Base-by-base conservation (phyloP, 305 asterid genomes). In the Solanum hybrid region DNA sequence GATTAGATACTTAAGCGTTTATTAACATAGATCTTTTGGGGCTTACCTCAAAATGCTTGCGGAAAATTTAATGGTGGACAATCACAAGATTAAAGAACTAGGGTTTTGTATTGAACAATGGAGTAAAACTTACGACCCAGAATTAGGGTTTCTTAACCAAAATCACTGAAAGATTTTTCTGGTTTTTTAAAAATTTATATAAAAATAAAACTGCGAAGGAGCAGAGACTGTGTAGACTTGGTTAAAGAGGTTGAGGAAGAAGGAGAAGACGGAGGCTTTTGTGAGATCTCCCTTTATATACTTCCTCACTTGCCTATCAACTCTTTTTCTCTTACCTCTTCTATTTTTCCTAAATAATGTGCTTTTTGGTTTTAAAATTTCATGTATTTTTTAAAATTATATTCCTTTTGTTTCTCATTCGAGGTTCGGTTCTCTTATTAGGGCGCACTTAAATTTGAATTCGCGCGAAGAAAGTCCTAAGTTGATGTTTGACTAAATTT, bases 11-110 rank as follows among this genome's bases (percentile, higher is more conserved):
- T 10, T 87, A 41, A 29, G 38, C 22, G 86, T 3, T 32, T 22
- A 65, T 36, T 68, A 77, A 57, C 78, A 51, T 57, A 79, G 88
- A 91, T 86, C 88, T 45, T 76, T 39, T 65, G 11, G 84, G 90
- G 90, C 89, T 76, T 90, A 89, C 91, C 93, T 84, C 76, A 51
- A 45, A 41, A 13, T 79, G 51, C 51, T 79, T 79, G 57, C 39
- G 57, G 85, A 11, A 34, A 79, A n/a, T 10, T 34, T 22, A 79
- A 36, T 79, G 85, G 32, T 36, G 41, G 57, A 1, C 27, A 37
- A 80, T 80, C 86, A 37, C 65, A 12, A n/a, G 65, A 85, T 51
- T 31, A 37, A 29, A 75, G 79, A 34, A 34, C 31, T 83, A 88
- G 89, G 92, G 91, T 88, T 88, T 88, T 27, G 65, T 86, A 65